A percentile compares a stretch with the other conserved stretches of the same genome.
Conservation (phyloP, 2,329 filamentous ascomycete species). For the Nigrograna mackinnonii region DNA sequence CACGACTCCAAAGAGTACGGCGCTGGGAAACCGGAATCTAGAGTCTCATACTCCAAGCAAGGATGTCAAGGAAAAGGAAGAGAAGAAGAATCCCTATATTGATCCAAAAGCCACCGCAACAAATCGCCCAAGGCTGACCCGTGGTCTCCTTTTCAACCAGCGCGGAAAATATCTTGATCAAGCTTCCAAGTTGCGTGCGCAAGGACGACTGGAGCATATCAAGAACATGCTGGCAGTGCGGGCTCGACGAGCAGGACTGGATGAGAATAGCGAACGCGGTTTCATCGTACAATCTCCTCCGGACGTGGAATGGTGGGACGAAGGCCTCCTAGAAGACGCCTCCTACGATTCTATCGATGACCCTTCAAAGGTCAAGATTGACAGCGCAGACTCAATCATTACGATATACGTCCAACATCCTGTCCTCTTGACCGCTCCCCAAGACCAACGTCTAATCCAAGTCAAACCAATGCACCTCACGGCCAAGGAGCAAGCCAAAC, state of each 20-base stretch:
- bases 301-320: slow-evolving; percentile 96
- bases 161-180: slow-evolving; percentile 98
- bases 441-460: slow-evolving; percentile 78
- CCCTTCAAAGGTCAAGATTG: slow-evolving; percentile 70
- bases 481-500: slow-evolving; percentile 85
- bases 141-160: slow-evolving; percentile 85
- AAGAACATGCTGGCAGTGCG: slow-evolving; percentile 90
- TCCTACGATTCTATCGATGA: slow-evolving; percentile 74
- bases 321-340: slow-evolving; percentile 76
- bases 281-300: slow-evolving; percentile 85
- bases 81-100: slow-evolving; percentile 81
- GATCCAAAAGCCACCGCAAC: slow-evolving; percentile 68
- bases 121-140: slow-evolving; percentile 65
- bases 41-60: slow-evolving; percentile 37
- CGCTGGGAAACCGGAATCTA: slow-evolving; percentile 55
- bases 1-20: slow-evolving; percentile 58
- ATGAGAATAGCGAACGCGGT: slow-evolving; percentile 91
- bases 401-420: slow-evolving; percentile 93
- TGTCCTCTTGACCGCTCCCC: slow-evolving; percentile 85
- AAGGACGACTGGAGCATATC: slow-evolving; percentile 89
- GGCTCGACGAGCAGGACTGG: slow-evolving; percentile 87
- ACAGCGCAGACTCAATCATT: slow-evolving; percentile 80
- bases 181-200: slow-evolving; percentile 83
- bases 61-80: slow-evolving; percentile 48
- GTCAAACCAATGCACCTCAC: slow-evolving; percentile 94